A percentile compares a stretch with the other conserved stretches of the same genome.
Evolutionary conservation across 208 protist genomes (phyloP).

Genomic region (Leishmania martiniquensis): DNA sequence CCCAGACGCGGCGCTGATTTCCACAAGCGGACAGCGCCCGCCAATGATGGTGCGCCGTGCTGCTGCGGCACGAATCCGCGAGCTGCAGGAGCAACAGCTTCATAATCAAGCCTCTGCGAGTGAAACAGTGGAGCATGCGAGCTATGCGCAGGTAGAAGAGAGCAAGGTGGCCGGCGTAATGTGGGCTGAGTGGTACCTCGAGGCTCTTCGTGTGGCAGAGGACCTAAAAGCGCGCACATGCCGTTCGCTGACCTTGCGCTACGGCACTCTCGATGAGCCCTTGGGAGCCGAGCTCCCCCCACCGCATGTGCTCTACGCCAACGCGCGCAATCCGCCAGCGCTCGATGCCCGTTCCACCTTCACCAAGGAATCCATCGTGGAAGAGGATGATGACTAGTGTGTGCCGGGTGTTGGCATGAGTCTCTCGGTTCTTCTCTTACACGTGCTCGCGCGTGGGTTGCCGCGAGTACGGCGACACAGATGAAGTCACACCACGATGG

Average conservation of each 20-base stretch:
- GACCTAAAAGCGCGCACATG: constrained; percentile 4
- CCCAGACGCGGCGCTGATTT: constrained; percentile 25
- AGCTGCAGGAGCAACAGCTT: constrained; percentile 30
- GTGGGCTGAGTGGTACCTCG: constrained; percentile 66
- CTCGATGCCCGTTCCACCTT: constrained; percentile 82
- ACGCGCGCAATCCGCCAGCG: constrained; percentile 76
- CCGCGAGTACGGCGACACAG: background rate
- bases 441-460: background rate
- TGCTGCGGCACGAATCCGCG: constrained; percentile 12
- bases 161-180: constrained; percentile 15
- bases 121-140: background rate
- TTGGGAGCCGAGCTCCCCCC: constrained; percentile 33
- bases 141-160: constrained; percentile 11
- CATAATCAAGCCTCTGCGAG: background rate
- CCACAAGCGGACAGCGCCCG: constrained; percentile 31
- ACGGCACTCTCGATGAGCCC: background rate
- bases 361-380: constrained; percentile 86
- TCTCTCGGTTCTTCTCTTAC: background rate
- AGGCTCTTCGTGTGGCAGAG: constrained; percentile 30
- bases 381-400: constrained; percentile 85
- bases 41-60: constrained; percentile 31
- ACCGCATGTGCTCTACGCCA: constrained; percentile 70
- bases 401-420: background rate
- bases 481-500: too few species aligned
- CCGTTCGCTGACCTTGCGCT: background rate